Conservation (phyloP, 1,284 basidiomycete species). For the Mycena sp. region DNA sequence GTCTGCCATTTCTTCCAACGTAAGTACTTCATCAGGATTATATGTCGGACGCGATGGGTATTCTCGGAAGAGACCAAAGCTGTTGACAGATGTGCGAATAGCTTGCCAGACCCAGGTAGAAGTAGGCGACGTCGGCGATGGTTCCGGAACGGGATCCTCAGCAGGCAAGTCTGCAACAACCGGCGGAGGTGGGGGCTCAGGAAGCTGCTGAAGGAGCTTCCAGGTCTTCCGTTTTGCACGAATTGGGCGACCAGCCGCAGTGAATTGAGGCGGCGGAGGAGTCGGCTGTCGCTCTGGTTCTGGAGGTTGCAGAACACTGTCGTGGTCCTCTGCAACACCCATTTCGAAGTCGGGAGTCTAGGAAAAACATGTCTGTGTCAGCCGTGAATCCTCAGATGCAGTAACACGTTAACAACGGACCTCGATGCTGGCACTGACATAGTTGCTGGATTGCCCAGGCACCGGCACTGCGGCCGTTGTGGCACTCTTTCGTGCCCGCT, state of each 20-base stretch:
- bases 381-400: too few species aligned
- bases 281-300: too few species aligned
- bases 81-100: background rate
- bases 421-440: too few species aligned
- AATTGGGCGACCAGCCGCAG: background rate
- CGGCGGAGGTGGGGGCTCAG: background rate
- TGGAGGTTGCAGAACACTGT: too few species aligned
- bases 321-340: too few species aligned
- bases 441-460: too few species aligned
- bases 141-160: too few species aligned
- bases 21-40: background rate
- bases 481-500: too few species aligned
- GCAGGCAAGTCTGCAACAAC: background rate
- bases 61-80: conserved; percentile 3
- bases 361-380: too few species aligned
- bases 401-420: too few species aligned
- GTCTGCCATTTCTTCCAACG: background rate
- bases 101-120: background rate
- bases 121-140: background rate
- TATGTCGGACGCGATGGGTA: conserved; percentile 2
- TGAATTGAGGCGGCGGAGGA: background rate
- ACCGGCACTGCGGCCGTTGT: too few species aligned
- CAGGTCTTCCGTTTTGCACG: background rate
- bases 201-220: conserved; percentile 4
- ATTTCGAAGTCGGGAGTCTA: too few species aligned